Evolutionary conservation across 2,329 filamentous ascomycete species (phyloP).

Genomic region (Colletotrichum filicis): DNA sequence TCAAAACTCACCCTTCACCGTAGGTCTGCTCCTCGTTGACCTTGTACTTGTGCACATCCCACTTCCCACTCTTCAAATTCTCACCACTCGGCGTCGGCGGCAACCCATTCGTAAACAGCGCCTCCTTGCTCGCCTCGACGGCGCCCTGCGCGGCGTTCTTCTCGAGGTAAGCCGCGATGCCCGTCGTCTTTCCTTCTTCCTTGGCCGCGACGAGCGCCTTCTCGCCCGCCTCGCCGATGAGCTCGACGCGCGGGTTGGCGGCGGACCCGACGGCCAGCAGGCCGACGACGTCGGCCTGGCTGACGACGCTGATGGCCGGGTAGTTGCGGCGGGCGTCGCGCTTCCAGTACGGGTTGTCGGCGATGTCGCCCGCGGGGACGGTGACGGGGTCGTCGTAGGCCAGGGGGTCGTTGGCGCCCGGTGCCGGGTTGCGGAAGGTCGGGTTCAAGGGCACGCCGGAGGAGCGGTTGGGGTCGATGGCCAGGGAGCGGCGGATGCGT

Average conservation of each 20-base stretch:
- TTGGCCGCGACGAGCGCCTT: constrained; percentile 79
- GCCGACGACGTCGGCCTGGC: constrained; percentile 85
- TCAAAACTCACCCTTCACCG: constrained; percentile 68
- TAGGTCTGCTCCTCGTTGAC: constrained; percentile 77
- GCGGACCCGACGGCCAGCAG: constrained; percentile 88
- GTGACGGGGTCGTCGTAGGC: constrained; percentile 86
- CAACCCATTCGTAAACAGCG: constrained; percentile 81
- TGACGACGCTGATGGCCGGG: constrained; percentile 81
- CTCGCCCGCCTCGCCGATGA: constrained; percentile 71
- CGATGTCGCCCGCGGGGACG: constrained; percentile 84
- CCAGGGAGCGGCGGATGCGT: constrained; percentile 78
- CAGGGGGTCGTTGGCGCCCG: constrained; percentile 76
- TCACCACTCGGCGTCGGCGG: constrained; percentile 87
- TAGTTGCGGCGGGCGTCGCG: constrained; percentile 88
- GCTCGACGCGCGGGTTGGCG: constrained; percentile 82
- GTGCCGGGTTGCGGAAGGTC: constrained; percentile 88
- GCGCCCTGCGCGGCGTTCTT: constrained; percentile 62
- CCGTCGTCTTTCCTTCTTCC: constrained; percentile 77
- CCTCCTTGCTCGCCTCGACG: constrained; percentile 57
- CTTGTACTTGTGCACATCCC: constrained; percentile 76
- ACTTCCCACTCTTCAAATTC: constrained; percentile 61
- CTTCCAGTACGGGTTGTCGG: constrained; percentile 97
- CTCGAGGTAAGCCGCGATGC: constrained; percentile 79
- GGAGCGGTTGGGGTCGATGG: constrained; percentile 88
- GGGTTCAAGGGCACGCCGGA: constrained; percentile 93